Percentiles rank a stretch among this genome's conserved stretches.
Evolutionary conservation across 1,139 yeast species (phyloP).

Genomic region (Meyerozyma elateridarum): DNA sequence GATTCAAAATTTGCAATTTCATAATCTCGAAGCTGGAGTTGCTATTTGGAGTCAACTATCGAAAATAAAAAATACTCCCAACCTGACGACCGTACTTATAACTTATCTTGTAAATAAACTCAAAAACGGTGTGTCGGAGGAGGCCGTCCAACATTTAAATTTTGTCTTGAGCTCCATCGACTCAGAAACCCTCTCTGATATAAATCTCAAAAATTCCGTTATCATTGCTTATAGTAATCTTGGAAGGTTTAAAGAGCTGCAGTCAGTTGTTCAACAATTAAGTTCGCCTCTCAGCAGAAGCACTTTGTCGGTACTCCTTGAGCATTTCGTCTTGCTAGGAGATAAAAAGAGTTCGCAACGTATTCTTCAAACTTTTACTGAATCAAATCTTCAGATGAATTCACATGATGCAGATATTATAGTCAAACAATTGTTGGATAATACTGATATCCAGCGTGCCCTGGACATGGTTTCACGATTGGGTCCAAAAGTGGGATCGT

Average conservation of each 20-base stretch:
- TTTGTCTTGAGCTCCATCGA: not conserved
- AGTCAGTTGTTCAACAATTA: not conserved
- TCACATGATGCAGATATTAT: not conserved
- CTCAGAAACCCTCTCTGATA: not conserved
- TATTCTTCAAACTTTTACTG: not conserved
- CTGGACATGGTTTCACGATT: too few species aligned
- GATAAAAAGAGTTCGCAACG: conserved; percentile 1
- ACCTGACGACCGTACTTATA: not conserved
- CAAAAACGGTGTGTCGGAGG: too few species aligned
- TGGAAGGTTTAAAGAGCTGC: not conserved
- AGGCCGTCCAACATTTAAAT: not conserved
- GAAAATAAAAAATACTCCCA: not conserved
- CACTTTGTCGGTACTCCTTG: not conserved
- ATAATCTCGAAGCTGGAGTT: not conserved
- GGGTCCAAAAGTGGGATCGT: too few species aligned
- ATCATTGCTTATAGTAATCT: not conserved
- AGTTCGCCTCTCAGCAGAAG: conserved; percentile 1
- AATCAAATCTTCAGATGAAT: not conserved
- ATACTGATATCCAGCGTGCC: too few species aligned
- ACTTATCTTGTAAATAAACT: too few species aligned
- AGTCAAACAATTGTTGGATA: too few species aligned
- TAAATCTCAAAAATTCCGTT: not conserved
- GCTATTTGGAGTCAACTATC: not conserved
- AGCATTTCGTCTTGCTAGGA: not conserved
- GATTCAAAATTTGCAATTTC: not conserved